Conservation (phyloP, 225 moss, liverwort and hornwort genomes). For the Anthoceros angustus region DNA sequence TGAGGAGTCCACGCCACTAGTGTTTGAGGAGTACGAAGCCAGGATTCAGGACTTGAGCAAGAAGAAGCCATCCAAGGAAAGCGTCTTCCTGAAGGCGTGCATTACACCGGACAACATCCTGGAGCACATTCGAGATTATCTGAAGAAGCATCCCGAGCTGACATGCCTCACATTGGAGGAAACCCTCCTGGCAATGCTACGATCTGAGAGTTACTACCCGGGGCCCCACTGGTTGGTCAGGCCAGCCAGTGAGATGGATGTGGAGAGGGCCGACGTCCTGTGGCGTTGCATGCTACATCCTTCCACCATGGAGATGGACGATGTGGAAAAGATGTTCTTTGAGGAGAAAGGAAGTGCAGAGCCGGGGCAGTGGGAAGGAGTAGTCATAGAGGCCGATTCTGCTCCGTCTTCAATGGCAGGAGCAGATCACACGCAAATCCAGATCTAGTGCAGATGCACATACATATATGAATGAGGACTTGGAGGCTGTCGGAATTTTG, state of each 20-base stretch:
- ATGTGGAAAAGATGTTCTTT: neutral
- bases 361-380: too few relatives aligned
- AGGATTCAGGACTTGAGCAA: neutral
- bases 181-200: neutral
- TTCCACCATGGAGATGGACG: neutral
- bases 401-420: too few relatives aligned
- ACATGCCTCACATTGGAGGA: neutral
- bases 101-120: neutral
- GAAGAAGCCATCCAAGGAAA: neutral
- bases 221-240: neutral
- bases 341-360: neutral
- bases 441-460: too few relatives aligned
- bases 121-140: neutral
- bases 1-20: too few relatives aligned
- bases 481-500: too few relatives aligned
- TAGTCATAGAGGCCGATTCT: too few relatives aligned
- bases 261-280: neutral
- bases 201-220: neutral
- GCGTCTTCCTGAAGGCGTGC: neutral
- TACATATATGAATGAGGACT: too few relatives aligned
- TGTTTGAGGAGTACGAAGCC: too few relatives aligned
- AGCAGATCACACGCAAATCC: too few relatives aligned
- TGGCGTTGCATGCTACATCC: neutral
- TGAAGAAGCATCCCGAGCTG: neutral
- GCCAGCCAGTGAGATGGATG: neutral